phyloP scores from a whole-genome alignment of 2,329 filamentous ascomycete genomes.

The Fusarium continuum region DNA sequence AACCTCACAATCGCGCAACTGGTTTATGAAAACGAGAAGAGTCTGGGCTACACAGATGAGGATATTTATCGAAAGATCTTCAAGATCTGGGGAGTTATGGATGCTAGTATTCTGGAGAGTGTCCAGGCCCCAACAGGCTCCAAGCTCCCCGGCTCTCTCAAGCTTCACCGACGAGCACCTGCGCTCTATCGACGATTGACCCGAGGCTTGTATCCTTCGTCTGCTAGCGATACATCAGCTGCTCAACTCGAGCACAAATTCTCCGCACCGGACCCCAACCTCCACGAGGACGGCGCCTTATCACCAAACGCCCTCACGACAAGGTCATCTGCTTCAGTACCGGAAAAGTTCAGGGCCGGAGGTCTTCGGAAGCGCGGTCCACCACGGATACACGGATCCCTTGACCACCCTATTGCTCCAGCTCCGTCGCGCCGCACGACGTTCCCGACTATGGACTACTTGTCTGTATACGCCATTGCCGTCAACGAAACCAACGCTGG shows the following conservation, averaged over 20 bases:
- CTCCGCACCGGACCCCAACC: neutral
- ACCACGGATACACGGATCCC: slow-evolving; percentile 56
- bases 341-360: neutral
- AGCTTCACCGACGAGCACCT: slow-evolving; percentile 58
- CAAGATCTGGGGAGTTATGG: slow-evolving; percentile 62
- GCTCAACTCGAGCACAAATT: slow-evolving; percentile 23
- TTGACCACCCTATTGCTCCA: slow-evolving; percentile 57
- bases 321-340: neutral
- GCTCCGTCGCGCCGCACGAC: slow-evolving; percentile 57
- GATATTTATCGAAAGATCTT: slow-evolving; percentile 58
- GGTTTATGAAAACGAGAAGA: slow-evolving; percentile 63
- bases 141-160: slow-evolving; percentile 57
- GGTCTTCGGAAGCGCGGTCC: slow-evolving; percentile 43
- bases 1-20: slow-evolving; percentile 62
- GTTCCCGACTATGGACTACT: slow-evolving; percentile 61
- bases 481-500: slow-evolving; percentile 64
- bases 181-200: slow-evolving; percentile 57
- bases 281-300: slow-evolving; percentile 11
- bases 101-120: slow-evolving; percentile 59
- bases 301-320: slow-evolving; percentile 4
- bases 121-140: slow-evolving; percentile 56
- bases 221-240: slow-evolving; percentile 15
- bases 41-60: slow-evolving; percentile 59
- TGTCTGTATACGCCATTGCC: slow-evolving; percentile 61
- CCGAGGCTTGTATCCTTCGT: slow-evolving; percentile 55